These are phyloP conservation scores for Wickerhamiella kurtzmanii DNA, from an alignment of 805 yeast species.

Conservation along the genomic window DNA sequence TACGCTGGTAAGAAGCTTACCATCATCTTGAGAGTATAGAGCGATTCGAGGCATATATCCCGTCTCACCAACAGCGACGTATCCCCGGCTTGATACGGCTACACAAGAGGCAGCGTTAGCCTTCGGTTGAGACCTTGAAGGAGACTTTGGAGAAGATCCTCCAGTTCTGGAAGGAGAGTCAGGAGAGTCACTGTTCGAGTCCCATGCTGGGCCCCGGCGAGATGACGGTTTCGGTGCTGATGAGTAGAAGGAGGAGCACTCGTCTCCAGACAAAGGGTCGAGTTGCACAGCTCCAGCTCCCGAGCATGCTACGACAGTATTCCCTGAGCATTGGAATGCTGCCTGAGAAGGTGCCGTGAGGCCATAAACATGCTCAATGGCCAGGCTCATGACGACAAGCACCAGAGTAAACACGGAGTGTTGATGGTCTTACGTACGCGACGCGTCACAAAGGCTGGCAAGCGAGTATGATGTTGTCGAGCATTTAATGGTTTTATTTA, in stretches of 20 bases:
- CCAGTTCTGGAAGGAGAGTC: constrained; percentile 6
- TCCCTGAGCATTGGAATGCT: background rate
- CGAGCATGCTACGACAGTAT: constrained; percentile 7
- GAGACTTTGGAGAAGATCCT: background rate
- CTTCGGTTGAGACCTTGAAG: constrained; percentile 2
- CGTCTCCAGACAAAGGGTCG: background rate
- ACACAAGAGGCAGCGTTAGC: constrained; percentile 32
- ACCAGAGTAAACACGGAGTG: background rate
- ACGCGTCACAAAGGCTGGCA: background rate
- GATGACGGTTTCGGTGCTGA: background rate
- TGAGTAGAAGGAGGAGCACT: background rate
- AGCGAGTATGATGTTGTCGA: too few relatives aligned
- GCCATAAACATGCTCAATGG: background rate
- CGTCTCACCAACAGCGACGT: constrained; percentile 56
- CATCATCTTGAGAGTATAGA: constrained; percentile 20
- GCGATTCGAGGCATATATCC: constrained; percentile 58
- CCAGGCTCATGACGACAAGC: background rate
- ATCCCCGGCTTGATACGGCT: constrained; percentile 38
- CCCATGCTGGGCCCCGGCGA: constrained; percentile 1
- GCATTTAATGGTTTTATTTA: too few relatives aligned
- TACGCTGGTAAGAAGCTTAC: constrained; percentile 39
- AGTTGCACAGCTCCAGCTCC: constrained; percentile 12
- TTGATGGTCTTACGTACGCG: background rate
- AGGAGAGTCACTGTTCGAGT: background rate
- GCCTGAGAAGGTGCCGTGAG: background rate